Conservation (phyloP, 495 filamentous ascomycete species). For the Trichoderma reesei region DNA sequence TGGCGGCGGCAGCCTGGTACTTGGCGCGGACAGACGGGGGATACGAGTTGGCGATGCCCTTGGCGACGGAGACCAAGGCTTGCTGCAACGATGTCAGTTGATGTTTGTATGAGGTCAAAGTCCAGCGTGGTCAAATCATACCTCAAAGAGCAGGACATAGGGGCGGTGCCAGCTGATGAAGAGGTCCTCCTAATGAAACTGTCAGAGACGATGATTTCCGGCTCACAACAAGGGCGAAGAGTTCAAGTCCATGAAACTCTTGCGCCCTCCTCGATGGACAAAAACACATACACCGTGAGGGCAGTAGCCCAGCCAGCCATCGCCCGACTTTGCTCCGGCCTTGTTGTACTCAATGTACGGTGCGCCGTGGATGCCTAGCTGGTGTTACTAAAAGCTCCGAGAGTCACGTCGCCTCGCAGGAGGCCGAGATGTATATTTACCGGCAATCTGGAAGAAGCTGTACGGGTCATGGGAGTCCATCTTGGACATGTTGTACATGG, state of each 20-base stretch:
- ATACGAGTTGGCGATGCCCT: conserved; percentile 25
- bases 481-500: conserved; percentile 30
- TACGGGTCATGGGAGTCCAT: conserved; percentile 29
- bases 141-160: conserved; percentile 33
- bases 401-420: conserved; percentile 13
- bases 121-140: too few relatives aligned
- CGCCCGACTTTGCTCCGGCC: conserved; percentile 26
- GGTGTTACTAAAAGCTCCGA: conserved; percentile 2
- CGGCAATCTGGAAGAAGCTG: conserved; percentile 40
- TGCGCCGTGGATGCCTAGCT: conserved; percentile 41
- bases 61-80: conserved; percentile 26
- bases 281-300: conserved; percentile 31
- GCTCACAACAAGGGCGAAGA: not conserved
- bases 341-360: conserved; percentile 40
- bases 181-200: conserved; percentile 24
- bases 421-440: conserved; percentile 21
- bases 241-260: too few relatives aligned
- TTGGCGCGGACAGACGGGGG: conserved; percentile 14
- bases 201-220: not conserved
- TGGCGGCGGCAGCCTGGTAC: conserved; percentile 27
- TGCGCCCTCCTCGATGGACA: not conserved
- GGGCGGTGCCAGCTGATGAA: conserved; percentile 35
- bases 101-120: too few relatives aligned
- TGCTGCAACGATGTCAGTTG: conserved; percentile 24
- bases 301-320: conserved; percentile 34